Conservation (phyloP, 768 basidiomycete genomes). For the Pleurotus cornucopiae region DNA sequence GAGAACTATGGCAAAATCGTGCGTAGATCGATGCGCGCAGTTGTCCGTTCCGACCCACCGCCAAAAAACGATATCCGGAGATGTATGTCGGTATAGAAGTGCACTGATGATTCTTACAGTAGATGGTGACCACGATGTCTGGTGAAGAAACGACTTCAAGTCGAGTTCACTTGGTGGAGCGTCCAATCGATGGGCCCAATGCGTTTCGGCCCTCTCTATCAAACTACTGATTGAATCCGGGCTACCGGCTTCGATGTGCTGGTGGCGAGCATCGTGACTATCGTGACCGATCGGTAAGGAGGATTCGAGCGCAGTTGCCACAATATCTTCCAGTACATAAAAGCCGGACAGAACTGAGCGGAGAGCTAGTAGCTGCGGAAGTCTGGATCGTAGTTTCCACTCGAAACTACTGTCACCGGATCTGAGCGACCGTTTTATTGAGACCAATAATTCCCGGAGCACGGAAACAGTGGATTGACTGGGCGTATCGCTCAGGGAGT, state of each 20-base stretch:
- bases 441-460: conserved; percentile 32
- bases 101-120: conserved; percentile 39
- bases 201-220: conserved; percentile 19
- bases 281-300: conserved; percentile 33
- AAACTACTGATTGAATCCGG: conserved; percentile 16
- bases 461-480: conserved; percentile 15
- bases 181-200: conserved; percentile 28
- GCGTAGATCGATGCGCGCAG: conserved; percentile 17
- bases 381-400: conserved; percentile 22
- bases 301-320: conserved; percentile 37
- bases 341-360: conserved; percentile 29
- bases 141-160: conserved; percentile 32
- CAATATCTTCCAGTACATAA: conserved; percentile 39
- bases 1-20: conserved; percentile 34
- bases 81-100: conserved; percentile 37
- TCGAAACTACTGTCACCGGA: conserved; percentile 15
- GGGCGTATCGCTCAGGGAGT: conserved; percentile 8
- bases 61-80: conserved; percentile 20
- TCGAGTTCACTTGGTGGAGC: conserved; percentile 18
- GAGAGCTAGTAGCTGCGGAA: conserved; percentile 35
- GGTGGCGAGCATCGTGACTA: conserved; percentile 16
- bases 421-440: conserved; percentile 19
- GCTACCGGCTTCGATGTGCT: conserved; percentile 3
- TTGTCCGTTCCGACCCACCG: conserved; percentile 37
- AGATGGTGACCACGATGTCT: conserved; percentile 37